phyloP scores from a whole-genome alignment of 371 early-diverging fungal genomes.

The Lichtheimia ornata region DNA sequence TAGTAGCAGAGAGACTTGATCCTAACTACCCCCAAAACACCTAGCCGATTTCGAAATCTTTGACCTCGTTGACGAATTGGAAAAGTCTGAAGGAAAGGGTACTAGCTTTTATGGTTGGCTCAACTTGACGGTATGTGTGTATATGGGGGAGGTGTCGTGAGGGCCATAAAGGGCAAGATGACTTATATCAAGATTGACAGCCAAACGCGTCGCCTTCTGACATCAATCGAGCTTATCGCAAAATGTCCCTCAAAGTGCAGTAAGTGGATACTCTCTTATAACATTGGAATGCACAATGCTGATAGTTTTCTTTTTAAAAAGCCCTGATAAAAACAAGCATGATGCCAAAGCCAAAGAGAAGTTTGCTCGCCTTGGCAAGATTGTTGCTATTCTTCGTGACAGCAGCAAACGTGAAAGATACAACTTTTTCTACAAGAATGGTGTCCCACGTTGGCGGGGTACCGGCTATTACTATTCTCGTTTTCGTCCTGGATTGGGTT shows the following conservation, averaged over 20 bases:
- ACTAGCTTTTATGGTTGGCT: slow-evolving; percentile 63
- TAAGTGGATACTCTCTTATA: slow-evolving; percentile 33
- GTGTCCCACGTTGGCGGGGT: slow-evolving; percentile 89
- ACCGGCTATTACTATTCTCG: slow-evolving; percentile 80
- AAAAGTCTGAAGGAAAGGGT: slow-evolving; percentile 66
- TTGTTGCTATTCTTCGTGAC: slow-evolving; percentile 72
- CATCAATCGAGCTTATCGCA: slow-evolving; percentile 86
- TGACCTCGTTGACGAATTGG: slow-evolving; percentile 79
- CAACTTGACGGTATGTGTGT: slow-evolving; percentile 43
- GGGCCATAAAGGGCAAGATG: background rate
- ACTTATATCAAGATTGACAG: slow-evolving; percentile 12
- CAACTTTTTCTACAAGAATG: slow-evolving; percentile 84
- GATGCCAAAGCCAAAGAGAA: slow-evolving; percentile 55
- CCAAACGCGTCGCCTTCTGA: slow-evolving; percentile 73
- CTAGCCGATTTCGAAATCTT: slow-evolving; percentile 78
- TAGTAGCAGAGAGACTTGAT: background rate
- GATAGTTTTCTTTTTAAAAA: slow-evolving; percentile 10
- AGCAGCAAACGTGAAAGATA: slow-evolving; percentile 71
- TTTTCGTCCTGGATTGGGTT: slow-evolving; percentile 77
- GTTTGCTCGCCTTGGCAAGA: slow-evolving; percentile 70
- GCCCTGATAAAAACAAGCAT: slow-evolving; percentile 77
- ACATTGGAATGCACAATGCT: too few species aligned
- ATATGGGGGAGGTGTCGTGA: background rate
- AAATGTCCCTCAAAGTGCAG: slow-evolving; percentile 92
- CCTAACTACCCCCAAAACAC: too few species aligned